phyloP scores from a whole-genome alignment of 768 basidiomycete species.

The Calocybe indica region DNA sequence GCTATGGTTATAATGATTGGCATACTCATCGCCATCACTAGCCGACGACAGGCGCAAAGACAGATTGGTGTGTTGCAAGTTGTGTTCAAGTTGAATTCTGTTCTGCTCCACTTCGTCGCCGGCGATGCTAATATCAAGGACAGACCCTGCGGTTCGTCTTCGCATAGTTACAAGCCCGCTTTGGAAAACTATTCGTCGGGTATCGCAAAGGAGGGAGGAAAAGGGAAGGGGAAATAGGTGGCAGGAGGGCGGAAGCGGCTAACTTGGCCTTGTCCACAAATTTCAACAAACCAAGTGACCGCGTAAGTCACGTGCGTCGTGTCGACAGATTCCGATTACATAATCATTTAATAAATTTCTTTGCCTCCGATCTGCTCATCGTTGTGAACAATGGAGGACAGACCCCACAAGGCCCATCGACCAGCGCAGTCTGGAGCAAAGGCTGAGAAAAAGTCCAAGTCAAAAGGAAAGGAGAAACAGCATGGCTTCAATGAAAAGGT shows the following conservation, averaged over 20 bases:
- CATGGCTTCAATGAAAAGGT: slow-evolving; percentile 91
- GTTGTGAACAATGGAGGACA: slow-evolving; percentile 53
- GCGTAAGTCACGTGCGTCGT: neutral
- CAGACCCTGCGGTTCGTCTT: slow-evolving; percentile 5
- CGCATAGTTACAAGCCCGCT: no score
- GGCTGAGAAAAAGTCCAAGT: slow-evolving; percentile 73
- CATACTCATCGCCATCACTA: slow-evolving; percentile 30
- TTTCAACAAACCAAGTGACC: no score
- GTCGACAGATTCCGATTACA: neutral
- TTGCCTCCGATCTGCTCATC: neutral
- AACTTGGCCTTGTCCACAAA: no score
- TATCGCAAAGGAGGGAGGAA: no score
- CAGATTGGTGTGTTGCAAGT: slow-evolving; percentile 67
- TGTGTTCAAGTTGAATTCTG: slow-evolving; percentile 75
- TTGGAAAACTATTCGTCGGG: no score
- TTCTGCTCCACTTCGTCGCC: slow-evolving; percentile 73
- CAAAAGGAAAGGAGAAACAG: slow-evolving; percentile 62
- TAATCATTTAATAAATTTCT: neutral
- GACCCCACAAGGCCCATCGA: slow-evolving; percentile 79
- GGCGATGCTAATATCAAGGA: slow-evolving; percentile 43
- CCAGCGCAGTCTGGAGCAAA: slow-evolving; percentile 67
- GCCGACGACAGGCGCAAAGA: slow-evolving; percentile 64
- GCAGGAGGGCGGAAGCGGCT: no score
- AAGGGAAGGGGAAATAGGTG: no score
- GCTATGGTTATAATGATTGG: slow-evolving; percentile 33